A percentile compares a stretch with the other conserved stretches of the same genome.
These are phyloP conservation scores for Cladophialophora carrionii DNA, from an alignment of 2,329 filamentous ascomycete genomes.

Conservation along the genomic window DNA sequence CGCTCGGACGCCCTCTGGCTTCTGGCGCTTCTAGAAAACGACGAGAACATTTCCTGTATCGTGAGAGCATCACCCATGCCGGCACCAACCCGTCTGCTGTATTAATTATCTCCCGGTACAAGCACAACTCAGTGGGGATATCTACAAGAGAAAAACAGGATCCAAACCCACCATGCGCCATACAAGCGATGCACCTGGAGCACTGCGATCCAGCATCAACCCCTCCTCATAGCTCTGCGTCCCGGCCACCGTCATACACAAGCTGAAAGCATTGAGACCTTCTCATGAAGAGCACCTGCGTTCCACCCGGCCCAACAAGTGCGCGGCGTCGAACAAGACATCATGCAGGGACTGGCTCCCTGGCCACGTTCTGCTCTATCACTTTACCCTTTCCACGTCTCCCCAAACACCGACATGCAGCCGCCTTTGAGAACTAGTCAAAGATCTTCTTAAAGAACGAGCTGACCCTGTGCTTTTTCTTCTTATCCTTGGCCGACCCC, in stretches of 20 bases:
- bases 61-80: not conserved
- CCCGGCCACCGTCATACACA: not conserved
- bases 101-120: slow-evolving; percentile 21
- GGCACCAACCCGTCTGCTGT: not conserved
- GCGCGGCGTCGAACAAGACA: not conserved
- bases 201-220: not conserved
- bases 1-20: not conserved
- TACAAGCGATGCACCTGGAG: slow-evolving; percentile 28
- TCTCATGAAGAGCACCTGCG: not conserved
- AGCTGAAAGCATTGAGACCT: not conserved
- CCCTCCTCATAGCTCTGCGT: not conserved
- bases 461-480: slow-evolving; percentile 69
- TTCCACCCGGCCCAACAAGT: not conserved
- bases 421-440: slow-evolving; percentile 40
- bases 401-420: not conserved
- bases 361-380: not conserved
- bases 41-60: slow-evolving; percentile 18
- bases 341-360: not conserved
- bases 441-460: slow-evolving; percentile 65
- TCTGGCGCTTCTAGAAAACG: slow-evolving; percentile 36
- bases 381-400: slow-evolving; percentile 2
- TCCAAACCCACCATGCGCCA: slow-evolving; percentile 32
- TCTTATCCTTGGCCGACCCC: slow-evolving; percentile 56
- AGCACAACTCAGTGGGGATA: slow-evolving; percentile 35
- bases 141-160: slow-evolving; percentile 34